Percentiles rank a stretch among this genome's conserved stretches.
These are phyloP conservation scores for Nematocida homosporus DNA, from an alignment of 371 early-diverging fungal genomes.

Conservation along the genomic window DNA sequence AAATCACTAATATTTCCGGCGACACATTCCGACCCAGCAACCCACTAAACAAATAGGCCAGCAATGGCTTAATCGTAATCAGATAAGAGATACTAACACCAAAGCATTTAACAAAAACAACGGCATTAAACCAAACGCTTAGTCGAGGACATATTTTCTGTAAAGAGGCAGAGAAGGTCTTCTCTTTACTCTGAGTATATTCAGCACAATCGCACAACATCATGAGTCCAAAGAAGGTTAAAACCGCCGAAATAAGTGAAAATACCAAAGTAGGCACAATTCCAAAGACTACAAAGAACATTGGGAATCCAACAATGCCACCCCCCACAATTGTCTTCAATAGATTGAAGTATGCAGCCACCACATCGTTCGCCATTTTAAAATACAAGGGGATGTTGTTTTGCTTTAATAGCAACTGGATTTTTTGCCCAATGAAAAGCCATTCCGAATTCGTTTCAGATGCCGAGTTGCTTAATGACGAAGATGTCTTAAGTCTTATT, in stretches of 20 bases:
- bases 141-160: constrained; percentile 20
- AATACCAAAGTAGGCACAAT: constrained; percentile 48
- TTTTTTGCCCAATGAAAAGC: constrained; percentile 26
- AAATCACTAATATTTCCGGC: constrained; percentile 6
- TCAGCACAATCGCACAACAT: constrained; percentile 51
- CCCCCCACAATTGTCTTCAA: constrained; percentile 55
- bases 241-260: constrained; percentile 6
- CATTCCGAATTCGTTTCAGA: constrained; percentile 43
- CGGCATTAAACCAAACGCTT: constrained; percentile 2
- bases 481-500: constrained; percentile 10
- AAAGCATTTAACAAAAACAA: constrained; percentile 97
- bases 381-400: not conserved
- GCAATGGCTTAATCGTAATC: constrained; percentile 85
- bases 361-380: constrained; percentile 8
- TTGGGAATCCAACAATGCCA: constrained; percentile 52
- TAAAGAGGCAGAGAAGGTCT: constrained; percentile 28
- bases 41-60: constrained; percentile 70
- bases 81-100: constrained; percentile 96
- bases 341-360: constrained; percentile 53
- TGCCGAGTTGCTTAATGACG: constrained; percentile 26
- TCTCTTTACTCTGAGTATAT: constrained; percentile 1
- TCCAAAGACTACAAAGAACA: constrained; percentile 42
- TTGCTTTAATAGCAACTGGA: not conserved
- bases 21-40: constrained; percentile 31
- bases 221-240: constrained; percentile 46